Evolutionary conservation across 1,139 yeast genomes (phyloP).

Genomic region (Pichia norvegensis): DNA sequence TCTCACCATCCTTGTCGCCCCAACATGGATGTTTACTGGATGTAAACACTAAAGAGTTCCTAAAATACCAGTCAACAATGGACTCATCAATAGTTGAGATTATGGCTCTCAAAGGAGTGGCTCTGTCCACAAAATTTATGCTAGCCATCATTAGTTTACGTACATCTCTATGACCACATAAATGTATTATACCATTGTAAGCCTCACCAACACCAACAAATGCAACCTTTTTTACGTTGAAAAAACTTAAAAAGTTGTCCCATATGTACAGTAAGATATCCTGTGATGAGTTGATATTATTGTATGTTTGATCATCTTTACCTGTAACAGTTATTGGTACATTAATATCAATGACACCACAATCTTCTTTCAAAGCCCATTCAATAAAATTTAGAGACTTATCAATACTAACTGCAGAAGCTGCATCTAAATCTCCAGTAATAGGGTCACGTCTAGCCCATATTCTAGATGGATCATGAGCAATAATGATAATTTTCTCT

Average conservation of each 20-base stretch:
- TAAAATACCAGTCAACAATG: conserved; percentile 85
- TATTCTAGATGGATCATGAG: conserved; percentile 89
- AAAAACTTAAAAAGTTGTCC: conserved; percentile 84
- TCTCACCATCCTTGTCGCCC: conserved; percentile 37
- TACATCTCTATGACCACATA: conserved; percentile 76
- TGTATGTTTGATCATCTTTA: conserved; percentile 38
- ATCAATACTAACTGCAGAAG: conserved; percentile 62
- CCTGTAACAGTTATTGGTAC: conserved; percentile 46
- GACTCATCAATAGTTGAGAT: conserved; percentile 86
- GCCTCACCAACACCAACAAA: conserved; percentile 90
- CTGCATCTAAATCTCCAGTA: conserved; percentile 68
- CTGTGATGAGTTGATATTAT: conserved; percentile 62
- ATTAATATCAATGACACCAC: conserved; percentile 78
- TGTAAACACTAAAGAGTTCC: conserved; percentile 77
- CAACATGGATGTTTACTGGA: conserved; percentile 70
- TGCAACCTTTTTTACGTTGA: conserved; percentile 60
- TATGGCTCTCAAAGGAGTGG: conserved; percentile 57
- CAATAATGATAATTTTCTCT: conserved; percentile 55
- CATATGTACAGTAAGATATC: conserved; percentile 73
- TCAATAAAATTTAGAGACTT: conserved; percentile 47
- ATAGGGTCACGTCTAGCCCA: conserved; percentile 85
- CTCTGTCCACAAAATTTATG: conserved; percentile 58
- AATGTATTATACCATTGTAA: conserved; percentile 77
- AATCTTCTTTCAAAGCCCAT: conserved; percentile 50
- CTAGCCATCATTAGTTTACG: conserved; percentile 63